Evolutionary conservation across 345 rosid species (phyloP), one percentile per base, ranked within the genome.

Genomic region (Toxicodendron radicans): DNA sequence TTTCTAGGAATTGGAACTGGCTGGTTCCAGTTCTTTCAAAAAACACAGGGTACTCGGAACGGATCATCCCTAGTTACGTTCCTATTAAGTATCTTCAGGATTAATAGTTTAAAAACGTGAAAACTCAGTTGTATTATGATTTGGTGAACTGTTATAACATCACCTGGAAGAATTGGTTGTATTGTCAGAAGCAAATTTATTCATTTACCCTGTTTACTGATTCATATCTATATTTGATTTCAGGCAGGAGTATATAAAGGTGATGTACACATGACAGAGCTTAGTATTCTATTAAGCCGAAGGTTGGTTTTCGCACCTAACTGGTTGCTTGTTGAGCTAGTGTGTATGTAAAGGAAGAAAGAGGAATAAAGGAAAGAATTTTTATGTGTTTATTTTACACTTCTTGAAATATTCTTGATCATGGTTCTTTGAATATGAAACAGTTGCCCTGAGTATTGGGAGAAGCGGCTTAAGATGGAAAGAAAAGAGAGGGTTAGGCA

Each of bases 191-290:
- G 13, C 13, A 10, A 14, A 48, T 0, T 48, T 20, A 51, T n/a
- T 27, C 24, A 20, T 32, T 23, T 7, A 20, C 21, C 35, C 27
- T 27, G 23, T 58, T 21, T 11, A 48, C 24, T 64, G 72, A 65
- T 2, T 13, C 12, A 32, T 38, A 13, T 33, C 43, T 18, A 6
- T 59, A 27, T 51, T 30, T 46, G 45, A 41, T 48, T 73, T 41
- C 80, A 94, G 97, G 77, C 78, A 20, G 74, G 87, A 70, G 95
- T 94, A 41, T 87, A 85, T 75, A 84, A 89, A 80, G 91, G 87
- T 52, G 86, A 85, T 13, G 85, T 92, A 57, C 99, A 83, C 84
- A 78, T 95, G 89, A 92, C 92, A 8, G 99, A 92, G 82, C 97
- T 91, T 74, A 85, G 75, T 74, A 84, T 88, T 65, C 71, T 92